Evolutionary conservation across 257 asterid species (phyloP), one percentile per base, ranked within the genome.

Genomic region (Cinchona pubescens): DNA sequence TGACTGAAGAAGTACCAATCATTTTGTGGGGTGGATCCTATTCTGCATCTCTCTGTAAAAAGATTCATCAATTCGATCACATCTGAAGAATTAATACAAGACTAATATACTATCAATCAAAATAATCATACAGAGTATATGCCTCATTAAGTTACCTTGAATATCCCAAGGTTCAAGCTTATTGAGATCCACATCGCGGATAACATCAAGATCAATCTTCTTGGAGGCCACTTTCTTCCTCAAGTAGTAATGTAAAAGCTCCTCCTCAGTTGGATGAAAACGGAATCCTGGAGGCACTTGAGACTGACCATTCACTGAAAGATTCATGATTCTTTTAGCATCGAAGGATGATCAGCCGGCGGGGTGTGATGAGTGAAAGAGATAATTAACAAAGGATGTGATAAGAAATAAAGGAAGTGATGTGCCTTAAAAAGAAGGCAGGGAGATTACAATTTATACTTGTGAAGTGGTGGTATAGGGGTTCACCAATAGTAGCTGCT

Each of bases 111-210:
- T 40, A 5, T 40, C 45, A 10, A 40, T 40, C 45, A 40, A 40
- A 40, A 40, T 40, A 10, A 40, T 40, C 45, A 40, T 10, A n/a
- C n/a, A n/a, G n/a, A n/a, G n/a, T n/a, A n/a, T n/a, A 40, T 2
- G 45, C 45, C 45, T n/a, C n/a, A n/a, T n/a, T n/a, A n/a, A n/a
- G n/a, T n/a, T 62, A 87, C 98, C 98, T 91, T 89, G 98, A 82
- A 92, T 92, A 34, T 92, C 98, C 98, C 98, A 92, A 5, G 98
- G 98, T 83, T 92, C 97, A 76, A 92, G 97, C 75, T 92, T 92
- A 86, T 90, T 92, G 66, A 92, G 98, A 78, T 92, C 98, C 42
- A 92, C 96, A 4, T 92, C 98, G 0, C 96, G 88, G 82, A 92
- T 92, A 8, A 92, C 98, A 16, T 92, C 97, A 35, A 90, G 98